Percentiles rank a stretch among this genome's conserved stretches.
Conservation (phyloP, 1,284 basidiomycete genomes). For the Ceraceosorus guamensis region DNA sequence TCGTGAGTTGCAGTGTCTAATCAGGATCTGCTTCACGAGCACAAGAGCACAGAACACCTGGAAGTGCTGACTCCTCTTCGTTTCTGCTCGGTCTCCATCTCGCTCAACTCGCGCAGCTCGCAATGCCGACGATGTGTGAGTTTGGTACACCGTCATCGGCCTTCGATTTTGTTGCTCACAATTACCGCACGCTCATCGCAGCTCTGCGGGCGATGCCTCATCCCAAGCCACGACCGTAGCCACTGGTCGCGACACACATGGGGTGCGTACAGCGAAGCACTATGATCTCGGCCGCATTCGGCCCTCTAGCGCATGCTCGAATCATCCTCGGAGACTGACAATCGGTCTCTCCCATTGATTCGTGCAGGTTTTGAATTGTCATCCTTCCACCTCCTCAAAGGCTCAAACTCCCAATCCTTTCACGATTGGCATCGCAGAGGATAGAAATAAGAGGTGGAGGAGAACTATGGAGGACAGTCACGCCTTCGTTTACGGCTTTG, state of each 20-base stretch:
- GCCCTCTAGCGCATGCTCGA: not conserved
- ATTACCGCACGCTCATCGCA: not conserved
- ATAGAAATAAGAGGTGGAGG: constrained; percentile 71
- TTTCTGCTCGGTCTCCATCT: too few species aligned
- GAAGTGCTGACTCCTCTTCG: too few species aligned
- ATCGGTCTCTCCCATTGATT: constrained; percentile 10
- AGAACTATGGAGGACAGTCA: constrained; percentile 97
- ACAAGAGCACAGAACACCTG: too few species aligned
- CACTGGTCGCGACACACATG: constrained; percentile 64
- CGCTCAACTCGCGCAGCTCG: too few species aligned
- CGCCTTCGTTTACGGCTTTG: constrained; percentile 90
- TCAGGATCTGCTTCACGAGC: too few species aligned
- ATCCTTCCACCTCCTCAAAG: constrained; percentile 23
- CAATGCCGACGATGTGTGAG: too few species aligned
- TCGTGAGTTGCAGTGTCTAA: too few species aligned
- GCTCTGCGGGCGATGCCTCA: constrained; percentile 56
- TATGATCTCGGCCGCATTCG: not conserved
- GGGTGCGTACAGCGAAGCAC: constrained; percentile 55
- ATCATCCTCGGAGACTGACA: constrained; percentile 1
- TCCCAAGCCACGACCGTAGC: constrained; percentile 68
- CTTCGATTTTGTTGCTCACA: too few species aligned
- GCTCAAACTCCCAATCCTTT: constrained; percentile 43
- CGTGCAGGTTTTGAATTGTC: constrained; percentile 16
- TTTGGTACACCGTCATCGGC: too few species aligned
- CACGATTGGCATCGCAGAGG: constrained; percentile 79